A percentile compares a stretch with the other conserved stretches of the same genome.
These are phyloP conservation scores for Microdochium bolleyi DNA, from an alignment of 2,329 filamentous ascomycete species.

Conservation along the genomic window DNA sequence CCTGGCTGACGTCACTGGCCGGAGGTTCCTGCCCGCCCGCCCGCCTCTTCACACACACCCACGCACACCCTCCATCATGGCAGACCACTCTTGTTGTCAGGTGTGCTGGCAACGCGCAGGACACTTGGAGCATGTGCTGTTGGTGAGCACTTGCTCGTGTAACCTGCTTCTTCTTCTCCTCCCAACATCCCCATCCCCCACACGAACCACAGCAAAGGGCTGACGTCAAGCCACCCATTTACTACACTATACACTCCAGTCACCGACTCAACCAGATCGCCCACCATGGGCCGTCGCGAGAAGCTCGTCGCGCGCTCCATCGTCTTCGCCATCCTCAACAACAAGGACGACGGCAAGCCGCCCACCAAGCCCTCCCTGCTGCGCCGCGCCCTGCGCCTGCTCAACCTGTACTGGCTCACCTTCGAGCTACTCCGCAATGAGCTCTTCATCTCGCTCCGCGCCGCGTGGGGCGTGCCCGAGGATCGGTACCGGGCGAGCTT, in stretches of 20 bases:
- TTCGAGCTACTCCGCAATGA: conserved; percentile 17
- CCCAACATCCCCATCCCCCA: neutral
- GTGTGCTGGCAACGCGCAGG: neutral
- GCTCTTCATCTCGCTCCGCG: conserved; percentile 34
- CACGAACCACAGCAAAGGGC: neutral
- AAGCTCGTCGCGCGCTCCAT: conserved; percentile 30
- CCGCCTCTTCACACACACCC: neutral
- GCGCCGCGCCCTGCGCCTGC: conserved; percentile 32
- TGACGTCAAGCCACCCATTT: neutral
- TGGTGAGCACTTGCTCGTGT: neutral
- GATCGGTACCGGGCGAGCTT: conserved; percentile 48
- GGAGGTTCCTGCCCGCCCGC: neutral
- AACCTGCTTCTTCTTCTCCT: neutral
- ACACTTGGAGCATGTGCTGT: neutral
- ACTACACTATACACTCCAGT: neutral
- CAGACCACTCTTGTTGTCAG: neutral
- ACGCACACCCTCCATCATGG: neutral
- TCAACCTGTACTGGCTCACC: conserved; percentile 25
- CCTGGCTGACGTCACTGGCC: neutral
- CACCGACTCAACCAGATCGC: no score
- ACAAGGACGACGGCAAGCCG: conserved; percentile 16
- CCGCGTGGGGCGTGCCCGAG: conserved; percentile 43
- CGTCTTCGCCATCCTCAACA: conserved; percentile 24
- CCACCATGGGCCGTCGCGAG: conserved; percentile 19
- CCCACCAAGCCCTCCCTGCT: conserved; percentile 20